A percentile compares a stretch with the other conserved stretches of the same genome.
phyloP scores from a whole-genome alignment of 2,329 filamentous ascomycete genomes.

The Coniochaeta prunicola region DNA sequence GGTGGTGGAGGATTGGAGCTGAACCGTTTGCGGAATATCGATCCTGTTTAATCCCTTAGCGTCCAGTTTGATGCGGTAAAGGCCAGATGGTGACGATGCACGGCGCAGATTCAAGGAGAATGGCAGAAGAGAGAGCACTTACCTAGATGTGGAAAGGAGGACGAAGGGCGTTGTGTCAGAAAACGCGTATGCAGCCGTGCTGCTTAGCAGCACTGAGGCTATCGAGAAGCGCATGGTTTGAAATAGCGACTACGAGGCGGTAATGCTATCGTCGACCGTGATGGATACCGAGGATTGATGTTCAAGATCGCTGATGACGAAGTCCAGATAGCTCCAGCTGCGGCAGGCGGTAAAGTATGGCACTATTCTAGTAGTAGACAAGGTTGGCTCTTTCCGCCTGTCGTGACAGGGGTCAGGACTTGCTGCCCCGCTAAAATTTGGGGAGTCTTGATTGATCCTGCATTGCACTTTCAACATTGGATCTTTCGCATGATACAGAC shows the following conservation, averaged over 20 bases:
- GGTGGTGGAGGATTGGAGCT: slow-evolving; percentile 42
- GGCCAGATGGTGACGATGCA: no score
- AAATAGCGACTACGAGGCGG: slow-evolving; percentile 4
- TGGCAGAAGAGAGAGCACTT: no score
- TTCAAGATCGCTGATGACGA: neutral
- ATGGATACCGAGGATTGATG: slow-evolving; percentile 7
- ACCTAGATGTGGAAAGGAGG: slow-evolving; percentile 79
- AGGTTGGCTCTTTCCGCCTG: neutral
- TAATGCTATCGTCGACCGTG: slow-evolving; percentile 1
- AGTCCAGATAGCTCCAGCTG: neutral
- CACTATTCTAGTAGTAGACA: neutral
- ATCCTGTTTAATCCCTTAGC: no score
- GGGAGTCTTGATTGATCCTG: neutral
- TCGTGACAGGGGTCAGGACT: neutral
- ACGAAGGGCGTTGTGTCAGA: slow-evolving; percentile 84
- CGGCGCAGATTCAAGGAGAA: no score
- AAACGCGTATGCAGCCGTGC: slow-evolving; percentile 61
- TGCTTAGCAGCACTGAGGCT: slow-evolving; percentile 43
- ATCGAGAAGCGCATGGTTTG: slow-evolving; percentile 47
- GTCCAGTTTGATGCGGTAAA: no score
- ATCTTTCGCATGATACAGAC: neutral
- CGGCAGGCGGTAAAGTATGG: neutral
- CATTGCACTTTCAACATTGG: neutral
- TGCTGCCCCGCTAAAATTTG: slow-evolving; percentile 3
- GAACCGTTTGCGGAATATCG: slow-evolving; percentile 14